These are phyloP conservation scores for Striga asiatica DNA, from an alignment of 257 asterid genomes.

Conservation along the genomic window DNA sequence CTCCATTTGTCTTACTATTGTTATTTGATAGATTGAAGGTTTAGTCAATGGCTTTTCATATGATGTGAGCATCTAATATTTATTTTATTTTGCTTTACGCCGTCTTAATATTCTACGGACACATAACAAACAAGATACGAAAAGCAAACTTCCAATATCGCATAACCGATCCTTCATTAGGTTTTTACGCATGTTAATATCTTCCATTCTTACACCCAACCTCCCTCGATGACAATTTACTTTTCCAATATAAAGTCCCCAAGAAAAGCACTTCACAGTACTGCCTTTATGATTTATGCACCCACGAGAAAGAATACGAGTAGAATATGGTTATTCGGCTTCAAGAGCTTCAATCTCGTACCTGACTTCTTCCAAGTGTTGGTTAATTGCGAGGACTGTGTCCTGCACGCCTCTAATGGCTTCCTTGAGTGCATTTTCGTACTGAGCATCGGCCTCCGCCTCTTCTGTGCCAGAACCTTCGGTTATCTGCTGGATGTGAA, in stretches of 20 bases:
- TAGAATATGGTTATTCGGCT: slow-evolving; percentile 27
- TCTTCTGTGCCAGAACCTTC: slow-evolving; percentile 97
- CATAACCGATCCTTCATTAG: too few species aligned
- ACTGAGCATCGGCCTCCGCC: slow-evolving; percentile 91
- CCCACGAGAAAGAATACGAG: background rate
- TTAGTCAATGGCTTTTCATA: too few species aligned
- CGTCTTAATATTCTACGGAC: too few species aligned
- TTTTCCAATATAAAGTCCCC: background rate
- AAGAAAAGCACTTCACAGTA: background rate
- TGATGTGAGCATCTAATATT: too few species aligned
- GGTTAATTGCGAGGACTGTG: slow-evolving; percentile 66
- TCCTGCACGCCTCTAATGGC: slow-evolving; percentile 80
- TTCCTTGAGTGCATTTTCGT: slow-evolving; percentile 72
- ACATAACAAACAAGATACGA: too few species aligned
- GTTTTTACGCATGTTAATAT: too few species aligned
- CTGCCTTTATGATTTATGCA: background rate
- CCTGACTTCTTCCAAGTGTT: slow-evolving; percentile 84
- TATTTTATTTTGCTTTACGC: too few species aligned
- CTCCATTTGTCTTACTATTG: too few species aligned
- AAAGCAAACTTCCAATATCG: too few species aligned
- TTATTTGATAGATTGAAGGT: too few species aligned
- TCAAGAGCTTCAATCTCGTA: slow-evolving; percentile 85
- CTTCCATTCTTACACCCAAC: too few species aligned
- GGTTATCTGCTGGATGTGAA: slow-evolving; percentile 79
- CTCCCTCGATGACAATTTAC: too few species aligned